These are phyloP conservation scores for Chimonanthus salicifolius DNA, from an alignment of 164 flowering plant genomes.

Conservation along the genomic window DNA sequence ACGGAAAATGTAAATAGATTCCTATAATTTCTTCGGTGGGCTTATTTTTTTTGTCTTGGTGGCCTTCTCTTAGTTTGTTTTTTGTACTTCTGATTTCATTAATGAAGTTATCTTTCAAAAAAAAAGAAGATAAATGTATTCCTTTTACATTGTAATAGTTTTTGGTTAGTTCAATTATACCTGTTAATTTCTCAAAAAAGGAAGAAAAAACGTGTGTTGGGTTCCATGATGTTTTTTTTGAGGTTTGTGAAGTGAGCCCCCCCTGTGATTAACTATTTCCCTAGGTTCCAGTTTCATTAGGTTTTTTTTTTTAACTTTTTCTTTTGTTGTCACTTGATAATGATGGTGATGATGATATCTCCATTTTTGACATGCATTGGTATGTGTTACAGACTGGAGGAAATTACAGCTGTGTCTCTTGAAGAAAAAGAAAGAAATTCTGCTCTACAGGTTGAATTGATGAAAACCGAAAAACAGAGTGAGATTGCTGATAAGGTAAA, in stretches of 20 bases:
- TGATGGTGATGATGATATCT: neutral
- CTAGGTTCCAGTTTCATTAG: neutral
- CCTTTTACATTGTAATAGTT: too few species aligned
- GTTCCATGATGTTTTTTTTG: neutral
- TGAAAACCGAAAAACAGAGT: constrained; percentile 39
- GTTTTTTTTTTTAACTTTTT: neutral
- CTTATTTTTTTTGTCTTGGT: too few species aligned
- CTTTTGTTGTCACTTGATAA: neutral
- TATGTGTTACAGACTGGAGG: constrained; percentile 52
- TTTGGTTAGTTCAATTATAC: too few species aligned
- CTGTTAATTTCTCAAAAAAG: too few species aligned
- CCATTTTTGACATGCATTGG: neutral
- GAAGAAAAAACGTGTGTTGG: neutral
- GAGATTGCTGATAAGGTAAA: constrained; percentile 50
- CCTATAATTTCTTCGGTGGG: too few species aligned
- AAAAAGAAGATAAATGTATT: too few species aligned
- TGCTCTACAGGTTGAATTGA: constrained; percentile 36
- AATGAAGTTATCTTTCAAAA: too few species aligned
- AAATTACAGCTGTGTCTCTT: constrained; percentile 36
- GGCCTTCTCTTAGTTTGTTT: too few species aligned
- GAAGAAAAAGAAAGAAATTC: constrained; percentile 37
- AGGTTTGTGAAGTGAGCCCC: neutral
- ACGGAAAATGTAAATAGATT: too few species aligned
- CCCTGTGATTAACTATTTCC: too few species aligned
- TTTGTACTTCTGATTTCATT: too few species aligned